Percentiles rank a stretch among this genome's conserved stretches.
These are phyloP conservation scores for Lactifluus volemus DNA, from an alignment of 768 basidiomycete species.

Conservation along the genomic window DNA sequence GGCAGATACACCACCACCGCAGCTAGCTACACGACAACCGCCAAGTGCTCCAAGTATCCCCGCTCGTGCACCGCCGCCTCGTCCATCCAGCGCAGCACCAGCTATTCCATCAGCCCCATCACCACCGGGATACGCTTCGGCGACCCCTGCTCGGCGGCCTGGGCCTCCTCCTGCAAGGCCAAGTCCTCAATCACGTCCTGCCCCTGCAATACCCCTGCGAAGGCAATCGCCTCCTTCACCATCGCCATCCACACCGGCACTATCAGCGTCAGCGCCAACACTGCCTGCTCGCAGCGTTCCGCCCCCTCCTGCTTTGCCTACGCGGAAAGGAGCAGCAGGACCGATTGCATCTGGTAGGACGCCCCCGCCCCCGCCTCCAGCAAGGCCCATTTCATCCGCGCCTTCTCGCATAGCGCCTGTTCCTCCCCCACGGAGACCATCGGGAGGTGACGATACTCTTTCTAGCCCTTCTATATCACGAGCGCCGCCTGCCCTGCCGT, in stretches of 20 bases:
- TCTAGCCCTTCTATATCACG: background rate
- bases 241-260: constrained; percentile 4
- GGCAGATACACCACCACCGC: background rate
- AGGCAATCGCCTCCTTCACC: constrained; percentile 21
- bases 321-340: constrained; percentile 12
- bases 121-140: constrained; percentile 26
- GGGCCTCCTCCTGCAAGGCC: constrained; percentile 26
- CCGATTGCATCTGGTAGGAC: constrained; percentile 4
- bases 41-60: constrained; percentile 21
- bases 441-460: background rate
- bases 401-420: constrained; percentile 12
- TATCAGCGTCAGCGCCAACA: constrained; percentile 2
- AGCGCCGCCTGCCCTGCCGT: constrained; percentile 24
- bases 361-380: constrained; percentile 15
- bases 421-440: constrained; percentile 1
- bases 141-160: constrained; percentile 30
- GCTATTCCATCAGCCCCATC: constrained; percentile 22
- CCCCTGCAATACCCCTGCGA: constrained; percentile 21
- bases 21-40: constrained; percentile 14
- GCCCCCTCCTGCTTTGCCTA: constrained; percentile 10
- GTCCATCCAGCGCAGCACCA: constrained; percentile 31
- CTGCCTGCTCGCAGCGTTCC: constrained; percentile 13
- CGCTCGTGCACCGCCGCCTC: constrained; percentile 22
- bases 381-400: constrained; percentile 16
- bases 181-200: constrained; percentile 24